Percentiles rank a stretch among this genome's conserved stretches.
These are phyloP conservation scores for Pezicula neosporulosa DNA, from an alignment of 2,329 filamentous ascomycete species.

Conservation along the genomic window DNA sequence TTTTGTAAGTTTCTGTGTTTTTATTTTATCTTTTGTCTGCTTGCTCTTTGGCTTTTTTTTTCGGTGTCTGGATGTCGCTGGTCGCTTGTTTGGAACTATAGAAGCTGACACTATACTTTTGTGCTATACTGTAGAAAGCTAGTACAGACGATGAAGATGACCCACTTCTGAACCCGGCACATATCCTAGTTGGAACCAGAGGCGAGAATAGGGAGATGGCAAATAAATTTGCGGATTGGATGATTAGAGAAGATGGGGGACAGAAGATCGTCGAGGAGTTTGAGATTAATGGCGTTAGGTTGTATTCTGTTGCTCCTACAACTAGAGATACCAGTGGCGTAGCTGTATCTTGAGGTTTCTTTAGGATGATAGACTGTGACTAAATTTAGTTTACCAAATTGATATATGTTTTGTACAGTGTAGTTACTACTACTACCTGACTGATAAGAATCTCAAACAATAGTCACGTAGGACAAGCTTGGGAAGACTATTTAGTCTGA, in stretches of 20 bases:
- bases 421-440: too few relatives aligned
- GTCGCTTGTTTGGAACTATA: too few relatives aligned
- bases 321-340: background rate
- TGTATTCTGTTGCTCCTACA: constrained; percentile 34
- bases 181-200: constrained; percentile 34
- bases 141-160: constrained; percentile 33
- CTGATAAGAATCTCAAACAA: too few relatives aligned
- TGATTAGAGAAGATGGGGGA: constrained; percentile 30
- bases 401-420: too few relatives aligned
- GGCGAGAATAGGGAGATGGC: constrained; percentile 32
- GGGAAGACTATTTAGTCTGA: too few relatives aligned
- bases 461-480: too few relatives aligned
- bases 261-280: constrained; percentile 35
- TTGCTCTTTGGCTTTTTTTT: background rate
- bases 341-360: too few relatives aligned
- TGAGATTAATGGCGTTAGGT: constrained; percentile 30
- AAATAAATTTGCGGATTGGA: constrained; percentile 35
- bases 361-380: too few relatives aligned
- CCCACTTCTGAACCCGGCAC: constrained; percentile 39
- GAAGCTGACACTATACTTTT: background rate
- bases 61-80: background rate
- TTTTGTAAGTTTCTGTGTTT: constrained; percentile 21
- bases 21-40: background rate
- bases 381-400: too few relatives aligned
- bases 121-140: constrained; percentile 24